phyloP scores from a whole-genome alignment of 208 protist species.

The Tritrichomonas musculus region DNA sequence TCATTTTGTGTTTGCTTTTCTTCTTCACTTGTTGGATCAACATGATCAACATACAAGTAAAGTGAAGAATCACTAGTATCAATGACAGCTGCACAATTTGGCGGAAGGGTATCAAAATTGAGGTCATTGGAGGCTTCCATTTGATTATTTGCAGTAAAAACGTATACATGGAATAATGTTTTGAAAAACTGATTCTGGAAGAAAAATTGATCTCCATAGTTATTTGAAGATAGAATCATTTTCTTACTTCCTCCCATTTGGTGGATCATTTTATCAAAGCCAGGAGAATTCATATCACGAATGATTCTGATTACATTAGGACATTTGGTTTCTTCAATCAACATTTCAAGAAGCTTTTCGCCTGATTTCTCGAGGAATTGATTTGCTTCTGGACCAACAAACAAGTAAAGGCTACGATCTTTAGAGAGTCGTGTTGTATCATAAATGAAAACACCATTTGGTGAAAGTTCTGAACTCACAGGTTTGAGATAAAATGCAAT shows the following conservation, averaged over 20 bases:
- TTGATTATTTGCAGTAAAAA: not conserved
- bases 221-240: not conserved
- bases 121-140: not conserved
- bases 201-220: slow-evolving; percentile 5
- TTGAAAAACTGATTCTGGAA: not conserved
- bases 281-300: not conserved
- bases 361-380: not conserved
- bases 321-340: too few relatives aligned
- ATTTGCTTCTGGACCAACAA: not conserved
- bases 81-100: not conserved
- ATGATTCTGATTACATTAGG: not conserved
- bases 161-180: not conserved
- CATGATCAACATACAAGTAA: not conserved
- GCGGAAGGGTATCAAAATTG: not conserved
- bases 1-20: not conserved
- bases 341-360: not conserved
- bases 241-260: not conserved
- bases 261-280: not conserved
- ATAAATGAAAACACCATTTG: not conserved
- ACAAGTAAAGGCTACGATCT: not conserved
- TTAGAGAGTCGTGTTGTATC: not conserved
- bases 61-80: not conserved
- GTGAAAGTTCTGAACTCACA: not conserved
- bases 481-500: not conserved
- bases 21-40: not conserved